Base-by-base conservation (phyloP, 2,329 filamentous ascomycete species). In the Fusarium succisae region DNA sequence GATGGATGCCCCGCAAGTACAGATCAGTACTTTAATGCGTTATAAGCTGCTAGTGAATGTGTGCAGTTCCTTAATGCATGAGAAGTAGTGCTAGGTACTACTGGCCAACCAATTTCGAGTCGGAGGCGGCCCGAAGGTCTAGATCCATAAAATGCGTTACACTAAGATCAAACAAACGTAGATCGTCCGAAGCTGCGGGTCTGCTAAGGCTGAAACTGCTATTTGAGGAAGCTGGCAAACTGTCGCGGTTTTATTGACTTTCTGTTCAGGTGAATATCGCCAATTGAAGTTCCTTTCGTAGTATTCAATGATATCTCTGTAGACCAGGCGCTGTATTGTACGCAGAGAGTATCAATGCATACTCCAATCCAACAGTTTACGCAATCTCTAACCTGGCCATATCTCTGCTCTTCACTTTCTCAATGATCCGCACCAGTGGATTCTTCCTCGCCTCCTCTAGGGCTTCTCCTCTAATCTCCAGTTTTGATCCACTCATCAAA, bases 41-140 rank as follows among this genome's bases (percentile, higher is more conserved):
- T 58, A 48, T 30, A 0, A 0, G 3, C 9, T 17, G 2, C 18
- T 6, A 6, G 13, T 6, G 0, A 15, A 4, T 12, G 1, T 17
- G 0, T 22, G 14, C 26, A 17, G 1, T 6, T 12, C 2, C 13
- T 48, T 48, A 48, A 4, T 12, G 20, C 0, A 0, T 0, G 0
- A 0, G 1, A 5, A 1, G 45, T 28, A 41, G 18, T 9, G 3
- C 18, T n/a, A 4, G 1, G 51, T 55, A 41, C 8, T 28, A 0
- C 1, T 11, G 4, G 2, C 35, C 51, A 18, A 18, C 51, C 24
- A 41, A 41, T 39, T 55, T 39, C 24, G 20, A 22, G 8, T 17
- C 24, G 24, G 35, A 55, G 30, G 55, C 32, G 56, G 56, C 24
- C 56, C 43, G 24, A 51, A 26, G 15, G 43, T 38, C 56, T 38